Base-by-base conservation (phyloP, 148 eudicot genomes). In the Cornus suecica region DNA sequence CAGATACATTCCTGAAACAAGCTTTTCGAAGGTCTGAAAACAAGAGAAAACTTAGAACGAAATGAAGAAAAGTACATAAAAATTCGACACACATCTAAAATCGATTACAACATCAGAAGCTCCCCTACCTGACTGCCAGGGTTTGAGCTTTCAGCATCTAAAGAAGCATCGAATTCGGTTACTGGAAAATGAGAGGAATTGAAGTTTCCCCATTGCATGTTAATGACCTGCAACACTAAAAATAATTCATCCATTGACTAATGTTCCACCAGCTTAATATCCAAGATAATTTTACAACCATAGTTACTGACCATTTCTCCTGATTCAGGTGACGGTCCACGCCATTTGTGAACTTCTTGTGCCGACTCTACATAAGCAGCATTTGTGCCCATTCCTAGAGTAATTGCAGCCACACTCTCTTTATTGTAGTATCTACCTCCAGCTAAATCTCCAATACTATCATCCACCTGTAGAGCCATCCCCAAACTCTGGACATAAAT, bases 361-460 rank as follows among this genome's bases (percentile, higher is more conserved):
- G 88, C 79, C 71, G 81, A 63, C 83, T 91, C 97, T 0, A 86
- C 77, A 48, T 91, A 94, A 69, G 91, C 93, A 67, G 89, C 94
- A 77, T 90, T 90, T 58, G 93, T 87, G 26, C 90, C 88, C 76
- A 87, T 85, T 32, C 94, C 98, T 77, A 94, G 75, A 75, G 85
- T 90, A 65, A 91, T 87, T 65, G 97, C 92, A 67, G 91, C 98
- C 71, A 87, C 84, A 27, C 85, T 84, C 67, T 88, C 92, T 41
- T 80, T 86, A 88, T 79, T 80, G 77, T 80, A 85, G 68, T 86
- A 94, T 78, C 89, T 84, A 70, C 93, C 97, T 67, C 97, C 97
- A 25, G 93, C 97, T 62, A 94, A 80, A 79, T 87, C 81, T 31
- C 97, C 97, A 22, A 85, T 82, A 9, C 89, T 86, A 65, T 89